phyloP scores from a whole-genome alignment of 345 rosid species.

The Draba incana region DNA sequence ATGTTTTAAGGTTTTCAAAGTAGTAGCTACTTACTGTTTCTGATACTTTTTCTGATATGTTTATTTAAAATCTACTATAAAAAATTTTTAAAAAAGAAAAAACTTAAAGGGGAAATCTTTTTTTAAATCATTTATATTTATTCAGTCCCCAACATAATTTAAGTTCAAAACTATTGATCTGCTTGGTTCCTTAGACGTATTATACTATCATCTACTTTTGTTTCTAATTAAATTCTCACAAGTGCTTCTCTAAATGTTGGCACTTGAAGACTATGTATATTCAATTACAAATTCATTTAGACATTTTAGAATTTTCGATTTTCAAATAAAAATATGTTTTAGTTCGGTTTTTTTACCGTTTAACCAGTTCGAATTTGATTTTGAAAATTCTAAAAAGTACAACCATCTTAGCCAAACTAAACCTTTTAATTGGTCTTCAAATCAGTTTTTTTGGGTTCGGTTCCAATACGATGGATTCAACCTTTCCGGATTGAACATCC shows the following conservation, averaged over 20 bases:
- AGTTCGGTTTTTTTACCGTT: background rate
- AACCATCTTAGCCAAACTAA: background rate
- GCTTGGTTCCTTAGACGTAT: background rate
- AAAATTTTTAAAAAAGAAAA: background rate
- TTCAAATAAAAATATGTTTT: background rate
- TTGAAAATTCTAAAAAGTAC: background rate
- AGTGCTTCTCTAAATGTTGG: background rate
- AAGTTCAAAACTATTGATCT: slow-evolving; percentile 4
- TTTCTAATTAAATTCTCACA: slow-evolving; percentile 9
- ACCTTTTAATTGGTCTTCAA: background rate
- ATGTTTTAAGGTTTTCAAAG: too few relatives aligned
- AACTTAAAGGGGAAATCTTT: background rate
- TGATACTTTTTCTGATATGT: background rate
- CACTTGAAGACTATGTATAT: background rate
- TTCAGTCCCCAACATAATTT: slow-evolving; percentile 3
- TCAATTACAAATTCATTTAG: background rate
- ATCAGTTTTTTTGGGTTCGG: background rate
- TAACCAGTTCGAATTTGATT: background rate
- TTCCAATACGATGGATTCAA: background rate
- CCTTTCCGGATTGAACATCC: background rate
- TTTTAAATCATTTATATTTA: background rate
- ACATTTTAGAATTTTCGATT: background rate
- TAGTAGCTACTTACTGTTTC: background rate
- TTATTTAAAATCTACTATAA: background rate
- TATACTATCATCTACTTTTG: slow-evolving; percentile 14